Percentiles rank a stretch among this genome's conserved stretches.
Conservation (phyloP, 2,329 filamentous ascomycete genomes). For the Phaeosphaeria sp. region DNA sequence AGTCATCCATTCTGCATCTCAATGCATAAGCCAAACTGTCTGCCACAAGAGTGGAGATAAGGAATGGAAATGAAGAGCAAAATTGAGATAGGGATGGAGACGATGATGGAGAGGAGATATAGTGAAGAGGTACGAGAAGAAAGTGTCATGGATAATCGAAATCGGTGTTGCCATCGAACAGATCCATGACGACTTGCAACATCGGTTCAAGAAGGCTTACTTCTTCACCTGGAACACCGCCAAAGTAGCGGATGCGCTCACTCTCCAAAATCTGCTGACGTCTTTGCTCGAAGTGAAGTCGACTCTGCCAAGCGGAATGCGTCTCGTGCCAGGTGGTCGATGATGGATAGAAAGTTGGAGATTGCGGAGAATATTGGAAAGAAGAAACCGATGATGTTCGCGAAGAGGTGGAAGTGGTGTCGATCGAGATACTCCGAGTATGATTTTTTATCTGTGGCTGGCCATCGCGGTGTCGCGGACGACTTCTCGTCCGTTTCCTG, state of each 20-base stretch:
- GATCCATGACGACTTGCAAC: slow-evolving; percentile 55
- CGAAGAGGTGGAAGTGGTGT: slow-evolving; percentile 36
- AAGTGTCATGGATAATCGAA: slow-evolving; percentile 51
- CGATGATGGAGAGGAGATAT: slow-evolving; percentile 13
- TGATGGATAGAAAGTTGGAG: slow-evolving; percentile 23
- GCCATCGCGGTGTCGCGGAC: slow-evolving; percentile 49
- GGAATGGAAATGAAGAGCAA: slow-evolving; percentile 10
- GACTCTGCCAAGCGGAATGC: slow-evolving; percentile 47
- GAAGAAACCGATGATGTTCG: slow-evolving; percentile 30
- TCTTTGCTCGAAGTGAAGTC: slow-evolving; percentile 38
- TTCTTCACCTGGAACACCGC: slow-evolving; percentile 52
- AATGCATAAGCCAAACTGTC: slow-evolving; percentile 16
- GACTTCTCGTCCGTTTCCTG: slow-evolving; percentile 52
- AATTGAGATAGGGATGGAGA: background rate
- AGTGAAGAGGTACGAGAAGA: slow-evolving; percentile 4
- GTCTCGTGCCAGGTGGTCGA: slow-evolving; percentile 47
- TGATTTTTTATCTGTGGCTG: slow-evolving; percentile 33
- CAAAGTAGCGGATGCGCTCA: slow-evolving; percentile 52
- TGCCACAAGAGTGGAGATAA: slow-evolving; percentile 12
- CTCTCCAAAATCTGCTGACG: slow-evolving; percentile 39
- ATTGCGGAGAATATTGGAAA: slow-evolving; percentile 25
- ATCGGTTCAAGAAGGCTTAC: slow-evolving; percentile 52
- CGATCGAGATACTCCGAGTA: slow-evolving; percentile 38
- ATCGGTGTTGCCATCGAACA: slow-evolving; percentile 54
- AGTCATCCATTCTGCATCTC: slow-evolving; percentile 18